phyloP scores from a whole-genome alignment of 2,329 filamentous ascomycete genomes.

The Atkinsonella hypoxylon region DNA sequence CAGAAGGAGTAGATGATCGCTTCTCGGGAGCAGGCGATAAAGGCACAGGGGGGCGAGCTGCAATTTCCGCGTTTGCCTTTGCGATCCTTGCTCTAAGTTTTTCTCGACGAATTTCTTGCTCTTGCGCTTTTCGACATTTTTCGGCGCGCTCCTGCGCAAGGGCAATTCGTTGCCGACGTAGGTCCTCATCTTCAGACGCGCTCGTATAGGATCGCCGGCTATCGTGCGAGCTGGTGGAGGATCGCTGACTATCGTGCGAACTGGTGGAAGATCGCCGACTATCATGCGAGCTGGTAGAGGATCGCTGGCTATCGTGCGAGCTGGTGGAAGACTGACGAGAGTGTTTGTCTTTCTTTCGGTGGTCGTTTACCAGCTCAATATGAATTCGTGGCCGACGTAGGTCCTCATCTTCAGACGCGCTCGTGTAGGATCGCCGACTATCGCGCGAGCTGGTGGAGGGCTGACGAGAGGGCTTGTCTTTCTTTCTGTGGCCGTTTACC shows the following conservation, averaged over 20 bases:
- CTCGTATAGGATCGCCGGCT: conserved; percentile 20
- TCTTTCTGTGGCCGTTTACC: conserved; percentile 16
- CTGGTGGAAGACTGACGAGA: conserved; percentile 18
- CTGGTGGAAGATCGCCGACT: conserved; percentile 18
- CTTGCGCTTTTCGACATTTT: conserved; percentile 13
- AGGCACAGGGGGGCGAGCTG: conserved; percentile 23
- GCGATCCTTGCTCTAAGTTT: conserved; percentile 21
- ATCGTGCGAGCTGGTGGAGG: conserved; percentile 24
- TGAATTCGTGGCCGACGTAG: no score
- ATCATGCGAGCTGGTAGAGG: conserved; percentile 24
- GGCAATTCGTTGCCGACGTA: conserved; percentile 14
- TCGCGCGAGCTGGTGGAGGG: conserved; percentile 17
- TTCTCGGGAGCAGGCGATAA: conserved; percentile 11
- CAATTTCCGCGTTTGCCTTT: conserved; percentile 30
- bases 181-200: conserved; percentile 17
- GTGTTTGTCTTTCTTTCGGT: conserved; percentile 18
- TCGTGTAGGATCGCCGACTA: conserved; percentile 16
- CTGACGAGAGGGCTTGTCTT: conserved; percentile 21
- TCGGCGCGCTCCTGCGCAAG: conserved; percentile 13
- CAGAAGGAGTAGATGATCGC: conserved; percentile 14
- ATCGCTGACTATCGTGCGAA: background rate
- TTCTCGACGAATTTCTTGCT: conserved; percentile 11
- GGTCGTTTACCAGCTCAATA: no score
- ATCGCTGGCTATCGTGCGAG: background rate
- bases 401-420: conserved; percentile 19